These are phyloP conservation scores for Ambrosiella cleistominuta DNA, from an alignment of 2,329 filamentous ascomycete species.

Conservation along the genomic window DNA sequence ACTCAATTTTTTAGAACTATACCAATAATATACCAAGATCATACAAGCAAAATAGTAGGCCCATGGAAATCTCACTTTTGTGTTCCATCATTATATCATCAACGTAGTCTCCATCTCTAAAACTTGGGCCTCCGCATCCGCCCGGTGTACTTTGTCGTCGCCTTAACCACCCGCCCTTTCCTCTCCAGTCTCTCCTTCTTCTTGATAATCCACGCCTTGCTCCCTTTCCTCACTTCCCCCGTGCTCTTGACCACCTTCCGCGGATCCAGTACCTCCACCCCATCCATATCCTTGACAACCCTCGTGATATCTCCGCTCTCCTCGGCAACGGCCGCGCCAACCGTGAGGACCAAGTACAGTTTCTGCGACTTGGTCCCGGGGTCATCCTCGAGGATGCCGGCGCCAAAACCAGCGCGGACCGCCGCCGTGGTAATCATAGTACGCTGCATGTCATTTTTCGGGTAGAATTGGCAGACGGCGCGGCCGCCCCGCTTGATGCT, in stretches of 20 bases:
- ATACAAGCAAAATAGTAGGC: too few species aligned
- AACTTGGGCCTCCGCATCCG: conserved; percentile 69
- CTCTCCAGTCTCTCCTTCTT: conserved; percentile 88
- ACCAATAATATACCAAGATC: too few species aligned
- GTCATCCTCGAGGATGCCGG: conserved; percentile 87
- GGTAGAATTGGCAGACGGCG: conserved; percentile 95
- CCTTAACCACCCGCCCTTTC: conserved; percentile 89
- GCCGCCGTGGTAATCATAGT: conserved; percentile 84
- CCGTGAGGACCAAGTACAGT: conserved; percentile 86
- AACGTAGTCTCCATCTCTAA: conserved; percentile 22
- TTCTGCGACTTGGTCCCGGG: conserved; percentile 93
- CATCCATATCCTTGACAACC: conserved; percentile 76
- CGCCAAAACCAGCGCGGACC: conserved; percentile 85
- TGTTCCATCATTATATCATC: background rate
- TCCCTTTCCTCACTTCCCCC: conserved; percentile 55
- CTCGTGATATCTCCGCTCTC: conserved; percentile 69
- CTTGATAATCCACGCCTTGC: conserved; percentile 65
- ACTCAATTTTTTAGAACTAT: too few species aligned
- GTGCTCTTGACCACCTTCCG: conserved; percentile 25
- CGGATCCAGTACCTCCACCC: conserved; percentile 63
- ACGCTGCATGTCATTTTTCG: conserved; percentile 82
- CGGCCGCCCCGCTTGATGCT: conserved; percentile 66
- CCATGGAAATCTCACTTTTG: background rate
- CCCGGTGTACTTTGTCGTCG: conserved; percentile 83
- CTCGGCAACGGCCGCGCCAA: conserved; percentile 42